Base-by-base conservation (phyloP, 192 early-diverging fungal species). In the Paraglomus occultum region DNA sequence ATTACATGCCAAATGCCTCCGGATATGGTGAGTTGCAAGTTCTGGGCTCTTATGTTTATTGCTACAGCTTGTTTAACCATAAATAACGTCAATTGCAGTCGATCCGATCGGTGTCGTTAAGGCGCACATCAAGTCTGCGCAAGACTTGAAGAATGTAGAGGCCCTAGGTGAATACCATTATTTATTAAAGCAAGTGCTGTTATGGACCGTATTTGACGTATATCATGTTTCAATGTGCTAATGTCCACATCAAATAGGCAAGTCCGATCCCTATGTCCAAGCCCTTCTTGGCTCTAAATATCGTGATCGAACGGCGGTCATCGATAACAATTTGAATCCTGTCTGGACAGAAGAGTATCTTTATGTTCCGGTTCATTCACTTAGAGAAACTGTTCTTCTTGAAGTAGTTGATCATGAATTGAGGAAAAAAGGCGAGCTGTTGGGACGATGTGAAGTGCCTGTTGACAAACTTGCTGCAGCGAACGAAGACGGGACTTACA, bases 181-280 rank as follows among this genome's bases (percentile, higher is more conserved):
- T 12, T 17, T 6, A 39, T 49, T 51, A 15, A 40, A 39, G 5
- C 39, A 61, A 43, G 38, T 14, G 38, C 2, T 61, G 23, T 10
- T 15, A 20, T n/a, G 38, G 11, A 18, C 38, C 43, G 5, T 7
- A 31, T 60, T 60, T 12, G 38, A 6, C 12, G 9, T 7, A 11
- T 60, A 5, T 11, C 10, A 18, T 31, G 38, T 55, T n/a, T 57
- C 31, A 57, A 57, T n/a, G 14, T 57, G 18, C 54, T 10, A 57
- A 20, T 57, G 18, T 57, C 12, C 46, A 14, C 7, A 0, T 9
- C 31, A 53, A 11, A 47, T 43, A 50, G 84, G 88, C 73, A 93
- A 93, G 74, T 91, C 90, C 11, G 92, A 96, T 70, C 93, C 94
- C 20, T 96, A 95, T 77, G 78, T 82, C 47, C 88, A 86, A 46